A percentile compares a stretch with the other conserved stretches of the same genome.
These are phyloP conservation scores for Geotrichum phurueaensis DNA, from an alignment of 1,139 yeast genomes.

Conservation along the genomic window DNA sequence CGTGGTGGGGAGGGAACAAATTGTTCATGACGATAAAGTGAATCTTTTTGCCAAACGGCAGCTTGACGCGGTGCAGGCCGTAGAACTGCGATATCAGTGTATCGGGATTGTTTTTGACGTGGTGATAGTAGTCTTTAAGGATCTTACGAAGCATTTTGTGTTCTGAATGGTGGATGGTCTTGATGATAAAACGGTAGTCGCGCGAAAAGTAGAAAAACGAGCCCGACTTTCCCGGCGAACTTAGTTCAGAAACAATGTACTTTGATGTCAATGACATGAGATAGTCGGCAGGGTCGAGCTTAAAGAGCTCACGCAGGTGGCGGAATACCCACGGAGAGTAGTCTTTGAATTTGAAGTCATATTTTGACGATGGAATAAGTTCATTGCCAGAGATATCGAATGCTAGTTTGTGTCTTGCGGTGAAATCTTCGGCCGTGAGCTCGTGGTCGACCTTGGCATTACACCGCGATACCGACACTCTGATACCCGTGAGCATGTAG, in stretches of 20 bases:
- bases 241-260: slow-evolving; percentile 83
- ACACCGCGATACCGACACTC: slow-evolving; percentile 89
- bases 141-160: slow-evolving; percentile 75
- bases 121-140: slow-evolving; percentile 68
- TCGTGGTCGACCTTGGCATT: slow-evolving; percentile 74
- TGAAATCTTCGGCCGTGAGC: slow-evolving; percentile 64
- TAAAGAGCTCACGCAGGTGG: slow-evolving; percentile 70
- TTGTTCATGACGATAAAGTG: slow-evolving; percentile 96
- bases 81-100: slow-evolving; percentile 89
- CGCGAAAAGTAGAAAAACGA: slow-evolving; percentile 92
- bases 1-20: slow-evolving; percentile 88
- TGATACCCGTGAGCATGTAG: slow-evolving; percentile 92
- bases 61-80: slow-evolving; percentile 88
- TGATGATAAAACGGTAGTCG: slow-evolving; percentile 88
- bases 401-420: slow-evolving; percentile 64
- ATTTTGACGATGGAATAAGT: slow-evolving; percentile 83
- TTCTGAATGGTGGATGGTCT: slow-evolving; percentile 90
- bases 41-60: slow-evolving; percentile 79
- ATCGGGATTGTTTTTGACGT: slow-evolving; percentile 77
- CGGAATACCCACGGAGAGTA: slow-evolving; percentile 92
- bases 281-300: slow-evolving; percentile 93
- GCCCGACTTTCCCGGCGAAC: slow-evolving; percentile 95
- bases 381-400: slow-evolving; percentile 87
- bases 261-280: slow-evolving; percentile 86
- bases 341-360: slow-evolving; percentile 94